Evolutionary conservation across 768 basidiomycete genomes (phyloP), one percentile per base, ranked within the genome.

Genomic region (Leucocoprinus birnbaumii): DNA sequence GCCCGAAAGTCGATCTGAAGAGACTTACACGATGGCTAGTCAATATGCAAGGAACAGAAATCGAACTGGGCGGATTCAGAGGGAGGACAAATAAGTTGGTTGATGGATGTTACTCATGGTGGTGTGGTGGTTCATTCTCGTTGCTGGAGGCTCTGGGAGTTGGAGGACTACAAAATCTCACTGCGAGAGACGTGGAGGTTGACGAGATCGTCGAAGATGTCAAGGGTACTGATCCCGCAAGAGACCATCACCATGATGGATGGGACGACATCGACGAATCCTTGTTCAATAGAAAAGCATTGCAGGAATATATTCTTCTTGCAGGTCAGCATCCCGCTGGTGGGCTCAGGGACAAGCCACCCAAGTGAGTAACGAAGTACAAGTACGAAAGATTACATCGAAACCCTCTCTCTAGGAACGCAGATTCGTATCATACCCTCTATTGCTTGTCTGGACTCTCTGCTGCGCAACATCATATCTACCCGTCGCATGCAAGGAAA

Each of bases 91-190:
- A 98, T 68, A 99, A 99, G 68, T 80, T 99, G n/a, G 96, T 99
- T 0, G 97, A 99, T 63, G 97, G 96, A 3, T 99, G 97, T 69
- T 99, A 99, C 69, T 87, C 89, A n/a, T 99, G 97, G 97, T 99
- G 96, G 97, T 91, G 93, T 21, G 97, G 92, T 1, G 95, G 95
- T 0, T 80, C 88, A 14, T 91, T 97, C 65, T 77, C 81, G 0
- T 71, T 98, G 7, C 71, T 97, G 0, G 90, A 91, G 55, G 83
- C 81, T 24, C 62, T 84, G 0, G 76, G 77, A 11, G 67, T 77
- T 52, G 76, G 63, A 16, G 79, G 60, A 3, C 48, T 68, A 27
- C 64, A 66, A 41, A 71, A 74, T 60, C 16, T 55, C 19, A 55
- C 41, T 1, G 67, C 71, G 9, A 69, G 65, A 44, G 64, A 70